Conservation (phyloP, 2,329 filamentous ascomycete genomes). For the Aaosphaeria pasadenensis region DNA sequence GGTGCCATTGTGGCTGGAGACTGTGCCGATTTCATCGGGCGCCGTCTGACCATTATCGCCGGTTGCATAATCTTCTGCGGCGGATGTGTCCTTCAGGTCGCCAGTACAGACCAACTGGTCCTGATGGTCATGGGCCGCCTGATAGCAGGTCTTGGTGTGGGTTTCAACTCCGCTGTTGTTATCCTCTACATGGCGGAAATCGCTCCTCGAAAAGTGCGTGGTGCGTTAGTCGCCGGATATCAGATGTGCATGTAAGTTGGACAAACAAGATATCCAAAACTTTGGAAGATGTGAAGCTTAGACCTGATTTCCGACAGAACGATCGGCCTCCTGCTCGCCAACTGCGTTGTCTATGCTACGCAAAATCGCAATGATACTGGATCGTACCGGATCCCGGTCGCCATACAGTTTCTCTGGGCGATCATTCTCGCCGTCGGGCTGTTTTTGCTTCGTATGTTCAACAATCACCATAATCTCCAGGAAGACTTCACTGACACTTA, state of each 20-base stretch:
- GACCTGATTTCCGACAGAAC: slow-evolving; percentile 54
- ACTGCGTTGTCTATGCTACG: slow-evolving; percentile 71
- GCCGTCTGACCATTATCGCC: slow-evolving; percentile 59
- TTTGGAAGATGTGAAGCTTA: too few relatives aligned
- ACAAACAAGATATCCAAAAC: slow-evolving; percentile 65
- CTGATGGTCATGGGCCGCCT: slow-evolving; percentile 38
- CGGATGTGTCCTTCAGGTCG: slow-evolving; percentile 38
- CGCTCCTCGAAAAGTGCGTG: slow-evolving; percentile 67
- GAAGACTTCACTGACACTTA: slow-evolving; percentile 55
- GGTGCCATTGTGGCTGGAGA: slow-evolving; percentile 69
- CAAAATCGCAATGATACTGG: slow-evolving; percentile 60
- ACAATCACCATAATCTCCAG: slow-evolving; percentile 8
- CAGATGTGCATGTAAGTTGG: slow-evolving; percentile 76
- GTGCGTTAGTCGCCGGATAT: slow-evolving; percentile 76
- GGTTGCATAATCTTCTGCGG: slow-evolving; percentile 34
- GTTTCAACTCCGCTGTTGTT: slow-evolving; percentile 40
- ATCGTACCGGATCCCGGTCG: slow-evolving; percentile 74
- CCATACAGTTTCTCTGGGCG: slow-evolving; percentile 77
- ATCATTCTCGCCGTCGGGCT: slow-evolving; percentile 71
- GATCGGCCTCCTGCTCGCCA: slow-evolving; percentile 71
- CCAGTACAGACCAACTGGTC: slow-evolving; percentile 26
- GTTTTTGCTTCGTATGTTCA: slow-evolving; percentile 59
- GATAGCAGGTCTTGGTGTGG: slow-evolving; percentile 39
- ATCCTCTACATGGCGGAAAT: slow-evolving; percentile 84
- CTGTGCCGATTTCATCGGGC: slow-evolving; percentile 65